These are phyloP conservation scores for Arthroderma sp. DNA, from an alignment of 2,329 filamentous ascomycete genomes.

Conservation along the genomic window DNA sequence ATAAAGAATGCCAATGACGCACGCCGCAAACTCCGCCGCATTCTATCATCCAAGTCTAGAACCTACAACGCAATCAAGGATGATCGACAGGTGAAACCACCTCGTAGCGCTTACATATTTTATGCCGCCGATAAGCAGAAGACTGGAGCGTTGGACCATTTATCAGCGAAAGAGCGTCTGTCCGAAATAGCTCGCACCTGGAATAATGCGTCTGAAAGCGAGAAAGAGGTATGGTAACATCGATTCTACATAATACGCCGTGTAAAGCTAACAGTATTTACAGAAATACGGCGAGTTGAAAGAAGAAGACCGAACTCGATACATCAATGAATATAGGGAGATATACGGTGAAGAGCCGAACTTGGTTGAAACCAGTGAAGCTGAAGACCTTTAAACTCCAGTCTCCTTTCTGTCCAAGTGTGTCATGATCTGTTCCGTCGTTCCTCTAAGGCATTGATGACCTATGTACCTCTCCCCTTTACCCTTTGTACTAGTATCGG, in stretches of 20 bases:
- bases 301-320: slow-evolving; percentile 16
- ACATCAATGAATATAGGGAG: slow-evolving; percentile 17
- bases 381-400: background rate
- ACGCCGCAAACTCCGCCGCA: slow-evolving; percentile 29
- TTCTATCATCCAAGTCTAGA: slow-evolving; percentile 15
- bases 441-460: background rate
- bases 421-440: background rate
- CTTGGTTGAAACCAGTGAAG: background rate
- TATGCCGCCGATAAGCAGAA: slow-evolving; percentile 37
- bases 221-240: slow-evolving; percentile 19
- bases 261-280: background rate
- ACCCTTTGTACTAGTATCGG: background rate
- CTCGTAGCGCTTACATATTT: slow-evolving; percentile 27
- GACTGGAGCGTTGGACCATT: slow-evolving; percentile 39
- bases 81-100: slow-evolving; percentile 40
- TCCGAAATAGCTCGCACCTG: slow-evolving; percentile 7
- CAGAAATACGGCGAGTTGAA: slow-evolving; percentile 19
- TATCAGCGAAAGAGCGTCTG: slow-evolving; percentile 29
- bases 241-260: background rate
- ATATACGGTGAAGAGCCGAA: slow-evolving; percentile 6
- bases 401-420: background rate
- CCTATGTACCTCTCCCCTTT: background rate
- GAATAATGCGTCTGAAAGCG: slow-evolving; percentile 27
- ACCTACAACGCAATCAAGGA: slow-evolving; percentile 36
- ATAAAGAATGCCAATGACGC: slow-evolving; percentile 50